phyloP scores from a whole-genome alignment of 1,284 basidiomycete genomes.

The Ceratorhiza oryzae-sativae region DNA sequence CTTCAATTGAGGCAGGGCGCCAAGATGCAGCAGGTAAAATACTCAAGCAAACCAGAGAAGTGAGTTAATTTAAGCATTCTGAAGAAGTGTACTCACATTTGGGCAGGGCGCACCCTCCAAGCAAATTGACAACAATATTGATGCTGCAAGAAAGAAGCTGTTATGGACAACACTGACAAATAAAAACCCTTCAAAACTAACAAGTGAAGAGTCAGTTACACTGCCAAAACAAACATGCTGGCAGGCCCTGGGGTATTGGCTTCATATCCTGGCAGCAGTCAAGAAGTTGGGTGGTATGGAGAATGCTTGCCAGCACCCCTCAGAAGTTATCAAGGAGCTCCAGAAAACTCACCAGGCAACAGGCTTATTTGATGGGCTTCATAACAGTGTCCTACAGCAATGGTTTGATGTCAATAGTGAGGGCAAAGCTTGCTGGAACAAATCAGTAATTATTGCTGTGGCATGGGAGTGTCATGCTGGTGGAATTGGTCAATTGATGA shows the following conservation, averaged over 20 bases:
- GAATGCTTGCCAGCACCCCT: background rate
- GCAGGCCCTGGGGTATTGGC: background rate
- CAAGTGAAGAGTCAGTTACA: background rate
- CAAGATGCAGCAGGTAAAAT: background rate
- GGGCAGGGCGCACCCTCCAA: background rate
- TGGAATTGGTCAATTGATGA: background rate
- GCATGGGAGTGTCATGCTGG: background rate
- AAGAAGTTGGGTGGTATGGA: background rate
- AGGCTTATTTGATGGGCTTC: background rate
- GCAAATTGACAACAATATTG: background rate
- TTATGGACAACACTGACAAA: background rate
- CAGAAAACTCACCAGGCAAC: background rate
- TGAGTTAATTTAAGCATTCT: background rate
- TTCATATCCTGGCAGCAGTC: constrained; percentile 10
- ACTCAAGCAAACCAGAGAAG: background rate
- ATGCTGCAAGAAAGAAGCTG: background rate
- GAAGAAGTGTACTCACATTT: background rate
- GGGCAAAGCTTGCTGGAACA: background rate
- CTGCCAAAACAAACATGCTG: background rate
- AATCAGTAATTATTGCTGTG: background rate
- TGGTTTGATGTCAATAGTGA: background rate
- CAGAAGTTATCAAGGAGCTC: background rate
- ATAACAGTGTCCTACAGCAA: background rate
- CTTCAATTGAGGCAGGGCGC: no score
- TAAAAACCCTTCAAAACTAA: background rate